Base-by-base conservation (phyloP, 2,329 filamentous ascomycete species). In the Diaporthe humulicola region DNA sequence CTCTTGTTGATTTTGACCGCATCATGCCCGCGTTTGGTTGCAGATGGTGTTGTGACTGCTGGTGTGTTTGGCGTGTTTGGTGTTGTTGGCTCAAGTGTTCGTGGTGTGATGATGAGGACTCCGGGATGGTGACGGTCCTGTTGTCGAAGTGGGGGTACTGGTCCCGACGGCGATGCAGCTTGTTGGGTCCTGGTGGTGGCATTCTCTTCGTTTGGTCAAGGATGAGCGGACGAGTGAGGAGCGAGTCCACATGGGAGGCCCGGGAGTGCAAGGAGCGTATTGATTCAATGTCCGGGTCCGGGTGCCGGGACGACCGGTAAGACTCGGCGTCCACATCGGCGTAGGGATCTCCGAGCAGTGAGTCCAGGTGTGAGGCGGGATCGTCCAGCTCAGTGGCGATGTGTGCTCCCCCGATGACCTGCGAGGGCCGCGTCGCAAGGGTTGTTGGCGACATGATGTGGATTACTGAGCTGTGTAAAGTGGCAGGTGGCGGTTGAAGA, bases 291-390 rank as follows among this genome's bases (percentile, higher is more conserved):
- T 76, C 74, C 58, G 67, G 28, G 52, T 74, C 71, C 56, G 40
- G 70, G n/a, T 72, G 57, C 25, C 54, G 69, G 56, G 42, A 60
- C 40, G 56, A 74, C 22, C 71, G 74, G 66, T 69, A n/a, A n/a
- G 74, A 76, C 67, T 61, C 74, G 60, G 73, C 73, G 61, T 73
- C 61, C 33, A 36, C 58, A 60, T 74, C 71, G 64, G 50, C 40
- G 40, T 54, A 73, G n/a, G 73, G 56, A 28, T 71, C 66, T 7
- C 71, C 57, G 17, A 66, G 73, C 25, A 67, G 25, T 10, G 67
- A 48, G 45, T 76, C 72, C 40, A 74, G 36, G 22, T 72, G 69
- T 28, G 72, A 70, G 40, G 54, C 45, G 60, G 38, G 72, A 40
- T 71, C 40, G 33, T 75, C 64, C 38, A 70, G 30, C n/a, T 60